phyloP scores from a whole-genome alignment of 2,329 filamentous ascomycete species.

The Aspergillus brasiliensis region DNA sequence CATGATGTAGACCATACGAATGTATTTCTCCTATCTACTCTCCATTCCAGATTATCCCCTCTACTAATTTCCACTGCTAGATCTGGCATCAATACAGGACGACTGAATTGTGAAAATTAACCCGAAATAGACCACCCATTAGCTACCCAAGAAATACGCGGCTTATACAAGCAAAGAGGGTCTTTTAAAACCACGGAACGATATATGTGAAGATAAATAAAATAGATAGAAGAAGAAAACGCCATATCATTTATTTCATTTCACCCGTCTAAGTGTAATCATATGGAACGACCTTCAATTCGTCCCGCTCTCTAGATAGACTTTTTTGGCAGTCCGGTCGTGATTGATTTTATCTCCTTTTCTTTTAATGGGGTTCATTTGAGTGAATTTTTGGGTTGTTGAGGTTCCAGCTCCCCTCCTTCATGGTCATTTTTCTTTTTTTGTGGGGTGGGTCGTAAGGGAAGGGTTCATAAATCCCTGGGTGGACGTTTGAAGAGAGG shows the following conservation, averaged over 20 bases:
- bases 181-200: no score
- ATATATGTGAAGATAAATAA: background rate
- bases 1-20: background rate
- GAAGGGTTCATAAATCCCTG: background rate
- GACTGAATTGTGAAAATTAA: no score
- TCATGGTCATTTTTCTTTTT: background rate
- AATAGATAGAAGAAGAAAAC: background rate
- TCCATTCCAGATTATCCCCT: no score
- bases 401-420: background rate
- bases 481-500: background rate
- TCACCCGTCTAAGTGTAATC: background rate
- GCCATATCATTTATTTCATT: background rate
- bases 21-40: no score
- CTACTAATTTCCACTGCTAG: no score
- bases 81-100: no score
- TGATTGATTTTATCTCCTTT: background rate
- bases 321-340: background rate
- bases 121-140: no score
- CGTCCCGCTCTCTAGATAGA: background rate
- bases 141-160: no score
- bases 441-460: background rate
- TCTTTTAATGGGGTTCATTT: background rate
- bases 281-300: no score
- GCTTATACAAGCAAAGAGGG: no score
- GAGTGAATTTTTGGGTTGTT: no score